Base-by-base conservation (phyloP, 208 protist species). In the Acanthamoeba lenticulata region DNA sequence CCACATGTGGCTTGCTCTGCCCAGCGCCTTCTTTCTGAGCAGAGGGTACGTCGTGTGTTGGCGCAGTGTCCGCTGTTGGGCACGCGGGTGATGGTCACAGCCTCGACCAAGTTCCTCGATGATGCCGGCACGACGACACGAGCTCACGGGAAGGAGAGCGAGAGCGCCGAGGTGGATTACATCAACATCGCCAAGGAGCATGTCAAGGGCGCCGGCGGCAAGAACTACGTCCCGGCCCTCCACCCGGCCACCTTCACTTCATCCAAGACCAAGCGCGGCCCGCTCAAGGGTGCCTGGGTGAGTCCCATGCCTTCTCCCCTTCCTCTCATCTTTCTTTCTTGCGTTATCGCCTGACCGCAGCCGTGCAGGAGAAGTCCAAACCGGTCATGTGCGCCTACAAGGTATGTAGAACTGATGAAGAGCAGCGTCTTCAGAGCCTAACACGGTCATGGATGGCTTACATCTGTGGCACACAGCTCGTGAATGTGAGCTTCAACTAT, bases 101-200 rank as follows among this genome's bases (percentile, higher is more conserved):
- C 67, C 2, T 79, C 34, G 7, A 79, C 67, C 24, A 38, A 45
- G 38, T 79, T 79, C 36, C 24, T 79, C 19, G 67, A 79, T 5
- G 67, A 79, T n/a, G 67, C 67, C 13, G 67, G 67, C 38, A 79
- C 19, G n/a, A n/a, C n/a, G 21, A n/a, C n/a, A n/a, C n/a, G n/a
- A n/a, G 67, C 67, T 4, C 67, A 79, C 36, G 67, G 67, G 2
- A 79, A 79, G 67, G 67, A 79, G 3, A 79, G 67, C 67, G 67
- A 79, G 36, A 29, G 34, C 2, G 67, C 67, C 34, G 67, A 79
- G 67, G 67, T 79, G 36, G 67, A 79, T 29, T 79, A 45, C 19
- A 79, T 79, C 67, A 79, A 79, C 67, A 79, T 79, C 32, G 67
- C 67, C 36, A 79, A 79, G 38, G 67, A 79, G 38, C 67, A 79